These are phyloP conservation scores for Aspergillus quadrilineatus DNA, from an alignment of 2,329 filamentous ascomycete genomes.

Conservation along the genomic window DNA sequence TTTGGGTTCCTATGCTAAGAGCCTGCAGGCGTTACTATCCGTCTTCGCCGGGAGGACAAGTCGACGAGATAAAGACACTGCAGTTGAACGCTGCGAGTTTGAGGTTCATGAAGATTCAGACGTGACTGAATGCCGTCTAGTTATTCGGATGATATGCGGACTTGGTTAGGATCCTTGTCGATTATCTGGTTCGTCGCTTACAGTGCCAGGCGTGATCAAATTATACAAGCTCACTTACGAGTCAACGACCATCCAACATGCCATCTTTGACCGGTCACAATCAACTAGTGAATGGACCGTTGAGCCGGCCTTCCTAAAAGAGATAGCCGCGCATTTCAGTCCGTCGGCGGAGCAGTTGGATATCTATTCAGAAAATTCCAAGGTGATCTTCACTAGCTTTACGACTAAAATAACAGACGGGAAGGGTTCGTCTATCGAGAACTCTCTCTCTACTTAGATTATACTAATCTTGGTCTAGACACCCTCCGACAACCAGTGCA, in stretches of 20 bases:
- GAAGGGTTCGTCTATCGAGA: constrained; percentile 46
- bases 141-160: constrained; percentile 62
- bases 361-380: constrained; percentile 58
- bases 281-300: constrained; percentile 61
- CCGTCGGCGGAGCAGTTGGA: constrained; percentile 64
- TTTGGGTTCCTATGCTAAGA: not conserved
- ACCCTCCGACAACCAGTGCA: constrained; percentile 65
- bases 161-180: constrained; percentile 46
- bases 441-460: not conserved
- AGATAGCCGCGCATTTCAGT: constrained; percentile 65
- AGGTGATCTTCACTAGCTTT: constrained; percentile 64
- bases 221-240: constrained; percentile 66
- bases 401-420: constrained; percentile 63
- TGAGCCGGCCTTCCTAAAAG: constrained; percentile 56
- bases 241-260: constrained; percentile 61
- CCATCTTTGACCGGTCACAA: constrained; percentile 59
- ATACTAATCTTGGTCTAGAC: constrained; percentile 41
- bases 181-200: not conserved
- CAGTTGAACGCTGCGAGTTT: constrained; percentile 62
- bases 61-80: constrained; percentile 59
- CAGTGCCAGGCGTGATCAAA: constrained; percentile 57
- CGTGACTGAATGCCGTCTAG: constrained; percentile 59
- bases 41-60: constrained; percentile 61
- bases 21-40: constrained; percentile 54
- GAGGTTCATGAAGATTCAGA: constrained; percentile 57